Evolutionary conservation across 148 eudicot genomes (phyloP), one percentile per base, ranked within the genome.

Genomic region (Vaccinium macrocarpon): DNA sequence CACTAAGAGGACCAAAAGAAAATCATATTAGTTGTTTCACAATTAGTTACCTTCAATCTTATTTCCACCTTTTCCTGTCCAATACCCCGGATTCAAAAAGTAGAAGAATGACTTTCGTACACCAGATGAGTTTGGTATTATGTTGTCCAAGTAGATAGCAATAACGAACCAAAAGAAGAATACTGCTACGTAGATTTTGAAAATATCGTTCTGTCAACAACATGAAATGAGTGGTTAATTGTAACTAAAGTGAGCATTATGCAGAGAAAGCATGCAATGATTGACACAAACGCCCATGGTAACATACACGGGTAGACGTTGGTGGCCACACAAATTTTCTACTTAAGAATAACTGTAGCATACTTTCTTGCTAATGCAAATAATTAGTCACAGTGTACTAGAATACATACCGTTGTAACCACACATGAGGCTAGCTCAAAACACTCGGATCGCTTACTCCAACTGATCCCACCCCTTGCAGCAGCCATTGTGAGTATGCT

Each of bases 141-240:
- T 89, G 81, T 96, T 94, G 89, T 94, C 98, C 8, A 94, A 92
- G 92, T 96, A 96, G 77, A 96, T 90, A 38, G 99, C 97, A 88
- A 96, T 83, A 70, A 87, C 94, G 51, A 46, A 49, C 32, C 96
- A 94, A 76, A 86, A 46, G 53, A 86, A 23, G 77, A 89, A 95
- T 25, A 91, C 85, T 42, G 84, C 81, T 53, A 89, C 46, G 81
- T 92, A 90, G 89, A 92, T 84, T 71, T 86, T 82, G 84, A 90
- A 93, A 81, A 91, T 82, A 25, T 88, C 91, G 35, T 2, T 62
- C 98, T 95, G 95, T 78, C 50, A 82, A 52, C 80, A 81, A 74
- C 57, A 70, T 19, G 32, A 52, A 62, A 56, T 5, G 8, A 35
- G 16, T 23, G 18, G 82, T 72, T 64, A 35, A 78, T 29, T 55